phyloP scores from a whole-genome alignment of 306 rosid species.

The Spatholobus suberectus region DNA sequence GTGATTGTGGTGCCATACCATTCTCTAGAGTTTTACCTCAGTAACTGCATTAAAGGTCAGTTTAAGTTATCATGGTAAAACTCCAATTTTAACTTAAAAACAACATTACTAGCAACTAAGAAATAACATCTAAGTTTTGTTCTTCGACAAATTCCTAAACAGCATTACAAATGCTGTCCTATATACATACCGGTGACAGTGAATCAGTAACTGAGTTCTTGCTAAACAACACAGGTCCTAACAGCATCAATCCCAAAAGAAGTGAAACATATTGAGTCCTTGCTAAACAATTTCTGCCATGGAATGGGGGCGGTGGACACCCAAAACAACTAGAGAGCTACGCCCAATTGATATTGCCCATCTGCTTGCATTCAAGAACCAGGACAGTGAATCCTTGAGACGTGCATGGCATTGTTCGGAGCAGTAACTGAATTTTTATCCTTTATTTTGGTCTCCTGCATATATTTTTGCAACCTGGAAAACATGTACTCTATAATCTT shows the following conservation, averaged over 20 bases:
- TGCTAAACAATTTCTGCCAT: constrained; percentile 73
- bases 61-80: background rate
- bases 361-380: constrained; percentile 27
- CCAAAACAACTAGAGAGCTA: constrained; percentile 46
- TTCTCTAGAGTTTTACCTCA: background rate
- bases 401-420: constrained; percentile 10
- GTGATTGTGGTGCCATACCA: background rate
- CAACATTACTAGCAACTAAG: background rate
- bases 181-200: background rate
- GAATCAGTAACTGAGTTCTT: constrained; percentile 14
- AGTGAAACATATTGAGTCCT: constrained; percentile 78
- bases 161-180: background rate
- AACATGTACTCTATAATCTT: constrained; percentile 5
- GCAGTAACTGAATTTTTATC: background rate
- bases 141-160: background rate
- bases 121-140: background rate
- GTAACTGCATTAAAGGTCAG: background rate
- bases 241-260: constrained; percentile 88
- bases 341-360: constrained; percentile 41
- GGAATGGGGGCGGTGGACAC: constrained; percentile 51
- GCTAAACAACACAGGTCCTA: constrained; percentile 58
- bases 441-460: constrained; percentile 14
- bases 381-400: constrained; percentile 10
- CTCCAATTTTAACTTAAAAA: background rate
- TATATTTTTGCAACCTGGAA: background rate